Evolutionary conservation across 139 green algal species (phyloP).

Genomic region (Asterochloris sp.): DNA sequence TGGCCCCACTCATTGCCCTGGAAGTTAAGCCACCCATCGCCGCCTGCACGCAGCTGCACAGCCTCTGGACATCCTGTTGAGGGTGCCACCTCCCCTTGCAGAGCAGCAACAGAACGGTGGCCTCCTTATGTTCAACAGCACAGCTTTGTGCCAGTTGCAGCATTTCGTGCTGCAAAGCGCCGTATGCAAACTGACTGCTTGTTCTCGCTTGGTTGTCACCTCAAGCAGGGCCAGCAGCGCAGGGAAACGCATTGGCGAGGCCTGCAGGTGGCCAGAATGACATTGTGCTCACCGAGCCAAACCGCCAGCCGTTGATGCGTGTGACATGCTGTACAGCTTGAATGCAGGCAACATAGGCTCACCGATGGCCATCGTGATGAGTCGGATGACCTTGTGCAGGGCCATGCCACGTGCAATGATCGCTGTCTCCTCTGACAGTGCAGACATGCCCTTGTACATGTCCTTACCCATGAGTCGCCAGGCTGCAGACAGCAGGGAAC

Average conservation of each 20-base stretch:
- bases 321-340: too few relatives aligned
- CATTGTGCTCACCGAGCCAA: too few relatives aligned
- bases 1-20: constrained; percentile 97
- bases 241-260: too few relatives aligned
- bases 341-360: too few relatives aligned
- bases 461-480: constrained; percentile 62
- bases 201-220: too few relatives aligned
- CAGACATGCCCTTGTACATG: constrained; percentile 84
- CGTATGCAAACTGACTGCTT: too few relatives aligned
- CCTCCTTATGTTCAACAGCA: not conserved
- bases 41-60: constrained; percentile 24
- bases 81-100: constrained; percentile 35
- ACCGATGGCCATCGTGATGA: constrained; percentile 29
- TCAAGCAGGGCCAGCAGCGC: too few relatives aligned
- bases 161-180: too few relatives aligned
- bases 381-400: constrained; percentile 82
- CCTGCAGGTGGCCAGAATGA: too few relatives aligned
- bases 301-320: too few relatives aligned
- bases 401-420: constrained; percentile 68
- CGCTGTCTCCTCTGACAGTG: constrained; percentile 32
- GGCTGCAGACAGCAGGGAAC: constrained; percentile 20
- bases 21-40: constrained; percentile 85
- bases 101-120: not conserved
- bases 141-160: too few relatives aligned
- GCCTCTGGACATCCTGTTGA: too few relatives aligned